These are phyloP conservation scores for Fusarium lateritium DNA, from an alignment of 2,329 filamentous ascomycete genomes.

Conservation along the genomic window DNA sequence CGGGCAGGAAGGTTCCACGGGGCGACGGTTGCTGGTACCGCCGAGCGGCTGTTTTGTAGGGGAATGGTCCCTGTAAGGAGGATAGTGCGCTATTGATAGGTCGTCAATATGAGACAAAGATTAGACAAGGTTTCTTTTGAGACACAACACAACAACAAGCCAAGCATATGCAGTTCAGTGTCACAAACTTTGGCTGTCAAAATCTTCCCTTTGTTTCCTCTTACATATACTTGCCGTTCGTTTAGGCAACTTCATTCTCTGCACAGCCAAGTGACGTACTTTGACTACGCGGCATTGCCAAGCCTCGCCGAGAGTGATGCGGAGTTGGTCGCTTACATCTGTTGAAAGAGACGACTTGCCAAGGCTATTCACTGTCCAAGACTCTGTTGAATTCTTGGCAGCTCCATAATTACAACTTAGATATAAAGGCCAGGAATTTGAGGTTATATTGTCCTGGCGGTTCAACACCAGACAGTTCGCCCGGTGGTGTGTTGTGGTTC, in stretches of 20 bases:
- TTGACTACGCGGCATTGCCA: slow-evolving; percentile 43
- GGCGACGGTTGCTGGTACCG: slow-evolving; percentile 23
- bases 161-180: slow-evolving; percentile 10
- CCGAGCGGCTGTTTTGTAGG: slow-evolving; percentile 39
- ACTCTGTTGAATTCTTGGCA: slow-evolving; percentile 7
- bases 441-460: slow-evolving; percentile 8
- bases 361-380: slow-evolving; percentile 11
- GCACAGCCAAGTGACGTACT: slow-evolving; percentile 41
- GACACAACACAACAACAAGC: slow-evolving; percentile 14
- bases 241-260: slow-evolving; percentile 36
- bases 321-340: slow-evolving; percentile 20
- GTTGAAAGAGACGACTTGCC: slow-evolving; percentile 21
- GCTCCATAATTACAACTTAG: slow-evolving; percentile 1
- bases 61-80: slow-evolving; percentile 29
- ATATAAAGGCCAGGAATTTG: slow-evolving; percentile 5
- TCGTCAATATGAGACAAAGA: slow-evolving; percentile 23
- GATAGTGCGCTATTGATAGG: slow-evolving; percentile 22
- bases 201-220: slow-evolving; percentile 10
- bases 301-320: slow-evolving; percentile 34
- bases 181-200: slow-evolving; percentile 1
- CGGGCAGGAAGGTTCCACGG: slow-evolving; percentile 29
- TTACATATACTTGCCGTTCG: slow-evolving; percentile 1
- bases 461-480: neutral
- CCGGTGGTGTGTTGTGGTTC: neutral
- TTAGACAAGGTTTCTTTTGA: slow-evolving; percentile 17